Evolutionary conservation across 2,329 filamentous ascomycete genomes (phyloP).

Genomic region (Thyridium curvatum): DNA sequence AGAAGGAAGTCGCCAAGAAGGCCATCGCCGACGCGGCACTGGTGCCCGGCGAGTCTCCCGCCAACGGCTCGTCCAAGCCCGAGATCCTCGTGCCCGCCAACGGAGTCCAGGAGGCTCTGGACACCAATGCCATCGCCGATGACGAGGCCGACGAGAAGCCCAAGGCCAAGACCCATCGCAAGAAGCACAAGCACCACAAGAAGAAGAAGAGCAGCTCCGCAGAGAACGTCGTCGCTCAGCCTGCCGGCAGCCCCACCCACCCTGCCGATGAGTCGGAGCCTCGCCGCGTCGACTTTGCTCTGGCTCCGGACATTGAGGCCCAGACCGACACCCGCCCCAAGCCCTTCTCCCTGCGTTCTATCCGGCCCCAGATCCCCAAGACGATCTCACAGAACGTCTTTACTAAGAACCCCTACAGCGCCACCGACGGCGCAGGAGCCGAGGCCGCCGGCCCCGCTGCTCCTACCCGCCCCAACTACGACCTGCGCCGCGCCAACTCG

Average conservation of each 20-base stretch:
- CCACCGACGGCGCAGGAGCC: background rate
- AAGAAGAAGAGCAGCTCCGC: constrained; percentile 15
- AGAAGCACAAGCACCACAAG: constrained; percentile 27
- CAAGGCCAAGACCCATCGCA: constrained; percentile 6
- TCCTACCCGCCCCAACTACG: constrained; percentile 14
- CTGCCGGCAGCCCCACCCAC: background rate
- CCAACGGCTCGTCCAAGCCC: background rate
- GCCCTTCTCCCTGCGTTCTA: constrained; percentile 32
- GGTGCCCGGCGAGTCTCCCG: background rate
- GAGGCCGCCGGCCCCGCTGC: background rate
- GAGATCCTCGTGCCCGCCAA: background rate
- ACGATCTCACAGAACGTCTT: constrained; percentile 57
- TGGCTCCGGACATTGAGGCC: constrained; percentile 22
- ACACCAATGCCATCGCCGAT: constrained; percentile 8
- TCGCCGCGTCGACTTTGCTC: constrained; percentile 36
- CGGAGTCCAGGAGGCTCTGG: constrained; percentile 4
- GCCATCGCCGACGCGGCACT: background rate
- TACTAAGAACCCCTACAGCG: constrained; percentile 16
- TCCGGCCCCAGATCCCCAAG: constrained; percentile 42
- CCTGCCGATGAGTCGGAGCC: constrained; percentile 15
- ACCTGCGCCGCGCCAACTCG: constrained; percentile 49
- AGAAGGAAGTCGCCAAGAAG: constrained; percentile 15
- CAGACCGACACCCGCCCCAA: constrained; percentile 23
- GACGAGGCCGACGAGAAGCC: constrained; percentile 10
- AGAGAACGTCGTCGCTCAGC: too few relatives aligned